Conservation (phyloP, 345 rosid genomes). For the Excoecaria cochinchinensis region DNA sequence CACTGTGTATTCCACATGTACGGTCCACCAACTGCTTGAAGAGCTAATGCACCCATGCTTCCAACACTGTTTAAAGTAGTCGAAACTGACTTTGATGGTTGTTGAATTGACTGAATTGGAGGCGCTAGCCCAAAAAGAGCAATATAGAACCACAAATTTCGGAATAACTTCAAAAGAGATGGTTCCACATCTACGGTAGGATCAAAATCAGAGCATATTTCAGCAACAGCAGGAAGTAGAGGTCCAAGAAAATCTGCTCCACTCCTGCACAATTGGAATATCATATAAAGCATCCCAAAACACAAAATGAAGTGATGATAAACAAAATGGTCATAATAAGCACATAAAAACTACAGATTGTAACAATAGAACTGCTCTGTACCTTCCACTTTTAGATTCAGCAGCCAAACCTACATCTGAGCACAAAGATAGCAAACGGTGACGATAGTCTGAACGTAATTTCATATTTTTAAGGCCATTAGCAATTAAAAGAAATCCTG, state of each 20-base stretch:
- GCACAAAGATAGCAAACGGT: conserved; percentile 90
- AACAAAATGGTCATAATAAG: neutral
- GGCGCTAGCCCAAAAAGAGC: conserved; percentile 99
- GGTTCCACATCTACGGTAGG: conserved; percentile 86
- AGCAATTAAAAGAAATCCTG: conserved; percentile 93
- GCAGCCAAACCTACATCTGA: conserved; percentile 98
- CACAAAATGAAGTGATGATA: conserved; percentile 12
- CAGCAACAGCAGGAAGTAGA: conserved; percentile 95
- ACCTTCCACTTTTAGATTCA: conserved; percentile 98
- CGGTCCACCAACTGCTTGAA: conserved; percentile 96
- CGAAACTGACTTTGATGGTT: conserved; percentile 68
- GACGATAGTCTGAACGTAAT: conserved; percentile 89
- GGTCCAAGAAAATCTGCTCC: conserved; percentile 99
- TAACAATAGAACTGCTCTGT: neutral
- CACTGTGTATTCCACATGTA: conserved; percentile 88
- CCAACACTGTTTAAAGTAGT: conserved; percentile 68
- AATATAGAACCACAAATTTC: conserved; percentile 96
- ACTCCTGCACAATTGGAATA: conserved; percentile 57
- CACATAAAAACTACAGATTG: conserved; percentile 10
- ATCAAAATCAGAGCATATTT: conserved; percentile 94
- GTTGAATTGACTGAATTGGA: conserved; percentile 64
- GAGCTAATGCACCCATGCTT: conserved; percentile 64
- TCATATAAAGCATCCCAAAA: conserved; percentile 19
- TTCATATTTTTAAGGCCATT: conserved; percentile 64
- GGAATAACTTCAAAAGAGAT: conserved; percentile 87